These are phyloP conservation scores for Brassica cretica DNA, from an alignment of 345 rosid species.

Conservation along the genomic window DNA sequence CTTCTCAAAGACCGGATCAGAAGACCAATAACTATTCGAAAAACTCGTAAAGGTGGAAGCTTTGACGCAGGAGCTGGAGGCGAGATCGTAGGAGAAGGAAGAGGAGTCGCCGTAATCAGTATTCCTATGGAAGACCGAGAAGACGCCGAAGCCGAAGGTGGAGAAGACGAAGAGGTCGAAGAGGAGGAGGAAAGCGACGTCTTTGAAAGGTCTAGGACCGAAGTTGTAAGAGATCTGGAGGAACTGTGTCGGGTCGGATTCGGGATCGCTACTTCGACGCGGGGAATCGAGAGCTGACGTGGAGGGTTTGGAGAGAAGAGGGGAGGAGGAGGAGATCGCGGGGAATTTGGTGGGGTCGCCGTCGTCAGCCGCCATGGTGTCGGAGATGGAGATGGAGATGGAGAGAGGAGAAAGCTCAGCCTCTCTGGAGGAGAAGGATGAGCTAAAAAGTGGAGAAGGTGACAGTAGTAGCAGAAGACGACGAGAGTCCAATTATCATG, in stretches of 20 bases:
- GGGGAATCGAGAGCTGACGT: constrained; percentile 47
- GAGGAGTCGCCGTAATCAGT: constrained; percentile 49
- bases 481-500: not conserved
- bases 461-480: constrained; percentile 8
- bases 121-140: constrained; percentile 64
- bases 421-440: constrained; percentile 1
- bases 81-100: constrained; percentile 55
- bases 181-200: constrained; percentile 70
- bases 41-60: constrained; percentile 22
- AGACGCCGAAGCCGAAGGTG: constrained; percentile 81
- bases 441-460: constrained; percentile 5
- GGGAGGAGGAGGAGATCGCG: constrained; percentile 50
- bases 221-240: constrained; percentile 84
- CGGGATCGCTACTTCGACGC: constrained; percentile 30
- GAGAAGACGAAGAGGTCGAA: constrained; percentile 57
- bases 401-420: constrained; percentile 30
- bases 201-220: constrained; percentile 76
- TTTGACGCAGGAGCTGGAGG: constrained; percentile 60
- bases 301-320: constrained; percentile 66
- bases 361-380: constrained; percentile 58
- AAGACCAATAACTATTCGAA: constrained; percentile 29
- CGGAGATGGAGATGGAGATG: not conserved
- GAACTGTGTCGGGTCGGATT: constrained; percentile 70
- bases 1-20: constrained; percentile 41
- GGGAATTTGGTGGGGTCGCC: constrained; percentile 47